Evolutionary conservation across 2,329 filamentous ascomycete species (phyloP), one percentile per base, ranked within the genome.

Genomic region (Penicillium sp.): DNA sequence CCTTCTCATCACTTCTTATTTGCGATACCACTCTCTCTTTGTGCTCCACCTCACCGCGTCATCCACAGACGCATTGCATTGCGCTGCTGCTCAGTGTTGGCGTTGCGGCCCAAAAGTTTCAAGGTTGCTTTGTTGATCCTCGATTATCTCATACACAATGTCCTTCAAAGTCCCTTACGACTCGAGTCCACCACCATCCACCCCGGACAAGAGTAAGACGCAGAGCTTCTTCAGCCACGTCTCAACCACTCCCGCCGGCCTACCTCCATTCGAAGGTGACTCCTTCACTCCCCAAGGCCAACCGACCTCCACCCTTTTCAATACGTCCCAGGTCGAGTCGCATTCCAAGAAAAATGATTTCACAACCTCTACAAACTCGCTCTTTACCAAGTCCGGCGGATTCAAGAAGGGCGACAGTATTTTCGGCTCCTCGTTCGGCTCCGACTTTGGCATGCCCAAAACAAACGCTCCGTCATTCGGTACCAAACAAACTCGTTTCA

Each of bases 181-280:
- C 26, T 70, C 73, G 10, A 73, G 68, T 24, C 67, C 71, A 6
- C 67, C 71, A 6, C 71, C 73, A 2, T 71, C 73, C 18, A 77
- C 75, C 2, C 75, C 75, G 11, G 72, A 67, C 16, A 75, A 60
- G 52, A 44, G 47, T 3, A 58, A 71, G 59, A 67, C 67, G 21
- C 67, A 69, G 42, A 71, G 71, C 48, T 62, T 73, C 5, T 68
- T 70, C 52, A 70, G 70, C 52, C 69, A 75, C 59, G 75, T 80
- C 40, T 85, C 83, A 5, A 84, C 82, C 18, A 86, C 83, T 14
- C 83, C 83, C 48, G 81, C 81, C 43, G 83, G 82, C 36, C 78
- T 76, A 54, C 83, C 83, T 1, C 82, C 82, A 23, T 81, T 80
- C 28, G 77, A 75, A 54, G 71, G 75, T 23, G 69, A 70, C 57